Base-by-base conservation (phyloP, 2,329 filamentous ascomycete species). In the Hymenoscyphus infarciens region DNA sequence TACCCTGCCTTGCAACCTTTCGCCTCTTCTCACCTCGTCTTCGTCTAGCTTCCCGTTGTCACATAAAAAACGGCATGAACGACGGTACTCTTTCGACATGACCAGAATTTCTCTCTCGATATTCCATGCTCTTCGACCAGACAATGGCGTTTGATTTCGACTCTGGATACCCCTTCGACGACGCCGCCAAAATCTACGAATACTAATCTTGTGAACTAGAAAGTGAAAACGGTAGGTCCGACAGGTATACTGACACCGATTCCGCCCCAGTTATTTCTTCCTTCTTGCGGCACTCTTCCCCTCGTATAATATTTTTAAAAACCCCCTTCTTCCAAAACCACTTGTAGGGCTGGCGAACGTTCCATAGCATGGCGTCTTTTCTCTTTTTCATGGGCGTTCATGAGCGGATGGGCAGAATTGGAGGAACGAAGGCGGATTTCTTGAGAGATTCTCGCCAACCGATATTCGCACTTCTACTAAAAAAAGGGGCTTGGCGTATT, bases 231-330 rank as follows among this genome's bases (percentile, higher is more conserved):
- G 64, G 70, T 72, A 70, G 64, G 70, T 72, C 63, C 42, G 33
- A 63, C 59, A 71, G 66, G 68, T 72, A 71, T 70, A 59, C 66
- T 56, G 29, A 56, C 55, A 57, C 61, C 56, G 58, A 63, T 63
- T 60, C 62, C 59, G 29, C 45, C 67, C 54, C 16, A 49, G 19
- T 49, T 49, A 8, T 2, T 22, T 42, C 22, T 25, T 49, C 42
- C 19, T 10, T 22, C 42, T 49, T 49, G 42, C 42, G n/a, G 42
- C 42, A 25, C 42, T 49, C 19, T 52, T 57, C 56, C 52, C 64
- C 59, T 57, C 29, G n/a, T 49, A 56, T 35, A 54, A 33, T 27
- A 33, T 22, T 55, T 25, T 27, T 31, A 8, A 27, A 27, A 19
- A 19, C 27, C 15, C n/a, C 16, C 59, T 56, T 60, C 56, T 62